These are phyloP conservation scores for Albifimbria verrucaria DNA, from an alignment of 2,329 filamentous ascomycete genomes.

Conservation along the genomic window DNA sequence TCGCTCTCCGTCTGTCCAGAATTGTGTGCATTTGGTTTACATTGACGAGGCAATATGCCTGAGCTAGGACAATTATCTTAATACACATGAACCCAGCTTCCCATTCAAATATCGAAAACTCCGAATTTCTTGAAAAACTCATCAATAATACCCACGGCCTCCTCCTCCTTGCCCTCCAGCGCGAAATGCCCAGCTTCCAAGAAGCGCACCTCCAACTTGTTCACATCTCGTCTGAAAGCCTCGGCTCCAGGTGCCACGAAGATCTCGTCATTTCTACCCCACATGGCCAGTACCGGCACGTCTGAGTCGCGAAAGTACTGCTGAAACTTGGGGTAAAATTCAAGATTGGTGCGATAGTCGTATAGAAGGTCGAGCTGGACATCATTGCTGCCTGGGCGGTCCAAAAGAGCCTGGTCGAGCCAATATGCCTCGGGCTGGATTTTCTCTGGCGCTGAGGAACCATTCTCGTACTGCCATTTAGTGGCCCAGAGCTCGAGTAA, in stretches of 20 bases:
- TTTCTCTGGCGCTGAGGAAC: constrained; percentile 26
- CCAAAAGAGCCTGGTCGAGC: constrained; percentile 47
- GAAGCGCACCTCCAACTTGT: constrained; percentile 43
- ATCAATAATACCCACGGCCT: constrained; percentile 17
- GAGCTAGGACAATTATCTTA: no score
- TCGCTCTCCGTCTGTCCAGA: no score
- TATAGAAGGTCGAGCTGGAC: constrained; percentile 55
- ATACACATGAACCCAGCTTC: no score
- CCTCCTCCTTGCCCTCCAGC: constrained; percentile 29
- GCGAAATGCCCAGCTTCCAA: constrained; percentile 58
- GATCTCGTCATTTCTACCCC: constrained; percentile 55
- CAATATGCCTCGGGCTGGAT: constrained; percentile 43
- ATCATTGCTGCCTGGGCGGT: constrained; percentile 46
- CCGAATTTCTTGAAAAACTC: constrained; percentile 9
- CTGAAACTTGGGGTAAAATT: constrained; percentile 53
- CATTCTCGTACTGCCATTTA: constrained; percentile 41
- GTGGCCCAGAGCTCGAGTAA: constrained; percentile 35
- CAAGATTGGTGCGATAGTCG: constrained; percentile 54
- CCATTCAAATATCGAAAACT: no score
- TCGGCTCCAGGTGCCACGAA: constrained; percentile 50
- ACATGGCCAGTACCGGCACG: constrained; percentile 53
- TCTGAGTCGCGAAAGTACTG: constrained; percentile 47
- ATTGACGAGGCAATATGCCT: no score
- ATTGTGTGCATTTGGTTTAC: no score
- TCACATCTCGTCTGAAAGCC: constrained; percentile 48